Evolutionary conservation across 2,329 filamentous ascomycete genomes (phyloP), one percentile per base, ranked within the genome.

Genomic region (Zasmidium citrigriseum): DNA sequence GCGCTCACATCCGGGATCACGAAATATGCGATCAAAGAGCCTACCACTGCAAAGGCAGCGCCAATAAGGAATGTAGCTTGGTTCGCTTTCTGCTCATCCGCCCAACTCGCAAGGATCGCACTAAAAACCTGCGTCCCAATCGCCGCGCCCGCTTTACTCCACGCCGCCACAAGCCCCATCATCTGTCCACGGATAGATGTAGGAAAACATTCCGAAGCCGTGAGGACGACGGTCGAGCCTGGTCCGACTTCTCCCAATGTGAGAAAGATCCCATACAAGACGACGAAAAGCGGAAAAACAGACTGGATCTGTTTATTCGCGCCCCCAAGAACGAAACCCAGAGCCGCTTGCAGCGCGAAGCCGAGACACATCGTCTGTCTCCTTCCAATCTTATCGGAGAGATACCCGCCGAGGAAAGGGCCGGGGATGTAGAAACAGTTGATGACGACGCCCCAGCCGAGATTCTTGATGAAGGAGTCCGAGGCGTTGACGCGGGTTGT

Each of bases 31-130:
- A 91, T 73, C 12, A 78, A 73, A 0, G 89, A 90, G 1, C 87
- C 88, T 38, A 96, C 78, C 14, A 95, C 73, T 62, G 90, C 93
- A 59, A 96, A 76, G 22, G 83, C 79, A 23, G 88, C 89, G 1
- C 88, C 88, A 18, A 96, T 90, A 73, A 87, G 95, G 77, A 96
- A 96, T 0, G 91, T 91, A 64, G 95, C 91, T 72, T 96, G 91
- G 1, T 90, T 90, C 21, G 65, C 70, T 55, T 76, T 80, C n/a
- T 82, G 76, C 0, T 75, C 73, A 55, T 82, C 77, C 56, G 78
- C 68, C 2, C 81, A 82, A 3, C 83, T 86, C 0, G 84, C 86
- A 50, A 86, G 80, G 27, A 80, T 77, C 49, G 78, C 73, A 59
- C 90, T 89, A 60, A 91, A 92, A 5, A 95, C 86, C 67, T 89